Evolutionary conservation across 2,329 filamentous ascomycete genomes (phyloP).

Genomic region (Diplodia seriata): DNA sequence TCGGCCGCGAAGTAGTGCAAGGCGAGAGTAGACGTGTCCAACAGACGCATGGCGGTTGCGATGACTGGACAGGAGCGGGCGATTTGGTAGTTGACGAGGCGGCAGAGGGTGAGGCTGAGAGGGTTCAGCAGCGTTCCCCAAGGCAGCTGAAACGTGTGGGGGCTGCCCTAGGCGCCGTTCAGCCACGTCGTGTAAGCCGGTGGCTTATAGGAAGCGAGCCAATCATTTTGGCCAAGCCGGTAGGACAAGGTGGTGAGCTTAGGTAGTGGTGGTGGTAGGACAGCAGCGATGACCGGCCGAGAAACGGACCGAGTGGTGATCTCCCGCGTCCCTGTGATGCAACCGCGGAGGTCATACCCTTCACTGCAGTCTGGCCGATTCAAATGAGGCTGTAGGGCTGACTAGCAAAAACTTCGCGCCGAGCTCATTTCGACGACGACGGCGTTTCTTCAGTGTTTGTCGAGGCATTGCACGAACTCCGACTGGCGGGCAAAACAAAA

Average conservation of each 20-base stretch:
- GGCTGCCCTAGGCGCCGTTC: background rate
- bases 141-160: background rate
- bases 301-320: slow-evolving; percentile 14
- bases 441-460: background rate
- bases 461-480: background rate
- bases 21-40: background rate
- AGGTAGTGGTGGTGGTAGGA: background rate
- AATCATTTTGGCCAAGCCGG: background rate
- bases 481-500: too few species aligned
- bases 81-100: background rate
- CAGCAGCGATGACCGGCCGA: background rate
- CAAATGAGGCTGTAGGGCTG: background rate
- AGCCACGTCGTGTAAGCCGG: background rate
- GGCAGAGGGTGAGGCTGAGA: background rate
- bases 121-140: background rate
- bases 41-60: background rate
- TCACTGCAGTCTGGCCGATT: slow-evolving; percentile 10
- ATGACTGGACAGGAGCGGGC: background rate
- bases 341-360: slow-evolving; percentile 8
- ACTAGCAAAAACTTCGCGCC: background rate
- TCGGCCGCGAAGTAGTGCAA: background rate
- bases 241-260: background rate
- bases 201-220: background rate
- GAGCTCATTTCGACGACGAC: background rate
- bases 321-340: slow-evolving; percentile 13